Conservation (phyloP, 768 basidiomycete genomes). For the Hericium rajendrae region DNA sequence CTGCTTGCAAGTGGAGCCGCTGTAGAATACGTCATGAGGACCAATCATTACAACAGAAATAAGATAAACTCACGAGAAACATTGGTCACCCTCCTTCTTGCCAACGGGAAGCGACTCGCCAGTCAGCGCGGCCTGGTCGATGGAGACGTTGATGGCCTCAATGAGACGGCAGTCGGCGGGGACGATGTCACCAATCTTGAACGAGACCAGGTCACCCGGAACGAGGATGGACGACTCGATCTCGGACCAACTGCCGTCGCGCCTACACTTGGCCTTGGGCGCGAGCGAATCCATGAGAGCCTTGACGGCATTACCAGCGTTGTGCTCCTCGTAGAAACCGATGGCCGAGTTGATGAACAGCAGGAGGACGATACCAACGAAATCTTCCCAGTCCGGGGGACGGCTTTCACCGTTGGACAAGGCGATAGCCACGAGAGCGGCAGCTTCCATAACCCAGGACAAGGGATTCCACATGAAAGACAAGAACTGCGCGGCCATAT, state of each 20-base stretch:
- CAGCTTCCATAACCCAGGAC: conserved; percentile 99
- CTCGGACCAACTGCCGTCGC: conserved; percentile 76
- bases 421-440: conserved; percentile 87
- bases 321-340: conserved; percentile 97
- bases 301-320: conserved; percentile 98
- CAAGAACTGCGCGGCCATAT: conserved; percentile 46
- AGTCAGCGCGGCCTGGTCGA: conserved; percentile 96
- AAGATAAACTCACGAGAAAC: conserved; percentile 75
- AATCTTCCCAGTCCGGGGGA: conserved; percentile 96
- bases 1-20: conserved; percentile 97
- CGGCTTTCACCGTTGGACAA: conserved; percentile 84
- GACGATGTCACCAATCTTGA: conserved; percentile 99
- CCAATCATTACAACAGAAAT: conserved; percentile 4
- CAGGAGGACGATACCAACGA: conserved; percentile 89
- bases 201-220: conserved; percentile 91
- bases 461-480: conserved; percentile 99
- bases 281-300: conserved; percentile 99
- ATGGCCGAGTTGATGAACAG: conserved; percentile 92
- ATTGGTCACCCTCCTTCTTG: conserved; percentile 93
- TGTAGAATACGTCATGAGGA: conserved; percentile 20
- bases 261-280: conserved; percentile 93
- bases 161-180: conserved; percentile 96
- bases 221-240: conserved; percentile 86
- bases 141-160: conserved; percentile 94
- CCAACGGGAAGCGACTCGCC: conserved; percentile 91